These are phyloP conservation scores for Claviceps fusiformis DNA, from an alignment of 2,329 filamentous ascomycete species.

Conservation along the genomic window DNA sequence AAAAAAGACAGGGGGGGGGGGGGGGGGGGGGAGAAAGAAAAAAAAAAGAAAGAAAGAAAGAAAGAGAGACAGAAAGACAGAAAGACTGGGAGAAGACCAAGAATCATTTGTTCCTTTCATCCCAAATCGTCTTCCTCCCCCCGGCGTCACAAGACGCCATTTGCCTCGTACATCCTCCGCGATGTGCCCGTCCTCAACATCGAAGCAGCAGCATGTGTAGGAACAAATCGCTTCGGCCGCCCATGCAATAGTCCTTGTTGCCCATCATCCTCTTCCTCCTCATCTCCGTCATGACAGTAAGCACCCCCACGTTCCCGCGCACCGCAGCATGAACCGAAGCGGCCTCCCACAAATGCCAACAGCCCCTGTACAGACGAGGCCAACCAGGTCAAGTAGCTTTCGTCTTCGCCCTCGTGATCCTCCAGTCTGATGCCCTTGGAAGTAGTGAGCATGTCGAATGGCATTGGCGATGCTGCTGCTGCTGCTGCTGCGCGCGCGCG, in stretches of 20 bases:
- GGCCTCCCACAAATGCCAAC: not conserved
- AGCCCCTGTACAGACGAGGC: not conserved
- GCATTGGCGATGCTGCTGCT: not conserved
- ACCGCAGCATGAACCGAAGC: constrained; percentile 8
- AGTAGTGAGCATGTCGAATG: not conserved
- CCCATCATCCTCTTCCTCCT: constrained; percentile 12
- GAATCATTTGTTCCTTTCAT: not conserved
- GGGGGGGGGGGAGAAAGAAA: not conserved
- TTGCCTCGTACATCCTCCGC: constrained; percentile 23
- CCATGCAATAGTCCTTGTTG: constrained; percentile 6
- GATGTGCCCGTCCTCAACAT: constrained; percentile 30
- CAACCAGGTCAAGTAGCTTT: not conserved
- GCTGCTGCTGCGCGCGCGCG: not conserved
- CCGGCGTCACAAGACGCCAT: constrained; percentile 17
- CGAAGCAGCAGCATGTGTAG: constrained; percentile 27
- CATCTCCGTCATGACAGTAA: constrained; percentile 14
- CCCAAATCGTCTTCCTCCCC: too few relatives aligned
- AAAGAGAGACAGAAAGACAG: too few relatives aligned
- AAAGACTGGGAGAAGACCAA: too few relatives aligned
- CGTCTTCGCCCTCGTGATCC: constrained; percentile 22
- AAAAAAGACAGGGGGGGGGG: not conserved
- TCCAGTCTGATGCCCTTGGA: constrained; percentile 14
- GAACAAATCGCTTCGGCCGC: constrained; percentile 9
- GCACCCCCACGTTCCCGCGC: constrained; percentile 7
- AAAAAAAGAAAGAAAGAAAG: not conserved